Base-by-base conservation (phyloP, 2,329 filamentous ascomycete species). In the Ceratocystiopsis minuta region DNA sequence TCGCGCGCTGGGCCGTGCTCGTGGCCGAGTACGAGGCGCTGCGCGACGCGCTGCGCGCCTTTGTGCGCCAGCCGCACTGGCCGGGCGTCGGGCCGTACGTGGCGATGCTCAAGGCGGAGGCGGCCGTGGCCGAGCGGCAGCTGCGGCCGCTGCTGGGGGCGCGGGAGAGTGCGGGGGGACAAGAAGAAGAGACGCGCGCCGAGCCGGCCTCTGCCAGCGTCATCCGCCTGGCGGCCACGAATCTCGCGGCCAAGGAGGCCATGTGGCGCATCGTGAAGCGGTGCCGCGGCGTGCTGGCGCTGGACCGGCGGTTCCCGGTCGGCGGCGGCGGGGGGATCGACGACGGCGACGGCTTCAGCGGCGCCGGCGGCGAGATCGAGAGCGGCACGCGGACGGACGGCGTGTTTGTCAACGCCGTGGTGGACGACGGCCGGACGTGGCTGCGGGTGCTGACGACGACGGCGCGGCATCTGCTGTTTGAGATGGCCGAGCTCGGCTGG, bases 401-500 rank as follows among this genome's bases (percentile, higher is more conserved):
- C 10, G 48, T 55, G 1, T 49, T 49, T 32, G 49, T 58, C 10
- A 54, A 59, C 34, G 57, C 56, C 2, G 52, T 58, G 3, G 53
- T 57, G 3, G 55, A 59, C 34, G 51, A 53, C 28, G 57, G 57
- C 5, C 51, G 51, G 1, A 51, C 52, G 16, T 60, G 57, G 57
- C 45, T 60, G 31, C 57, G 57, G 24, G 53, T 59, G 38, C 36
- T 59, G 17, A 53, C 50, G 37, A 55, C 53, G n/a, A 52, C 53
- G 0, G 50, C 54, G 32, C 46, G 45, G 24, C 52, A 52, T 14
- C 46, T 60, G n/a, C 42, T 54, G 31, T 46, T 53, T 28, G 53
- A 58, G 43, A 51, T 60, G 43, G 50, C 54, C n/a, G 52, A 53
- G n/a, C 52, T 49, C 17, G 55, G 55, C 0, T 58, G 56, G 53